Base-by-base conservation (phyloP, 306 rosid genomes). In the Spatholobus suberectus region DNA sequence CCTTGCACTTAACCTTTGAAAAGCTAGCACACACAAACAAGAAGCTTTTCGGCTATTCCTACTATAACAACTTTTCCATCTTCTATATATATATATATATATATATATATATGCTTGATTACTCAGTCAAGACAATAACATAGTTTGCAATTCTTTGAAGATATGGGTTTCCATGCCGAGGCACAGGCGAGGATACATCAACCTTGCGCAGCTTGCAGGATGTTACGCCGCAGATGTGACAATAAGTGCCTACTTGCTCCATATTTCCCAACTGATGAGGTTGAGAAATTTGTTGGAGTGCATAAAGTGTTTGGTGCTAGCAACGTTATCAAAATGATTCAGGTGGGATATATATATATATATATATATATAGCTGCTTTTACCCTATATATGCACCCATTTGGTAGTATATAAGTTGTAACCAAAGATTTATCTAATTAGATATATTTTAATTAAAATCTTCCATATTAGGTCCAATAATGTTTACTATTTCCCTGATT, bases 171-270 rank as follows among this genome's bases (percentile, higher is more conserved):
- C 62, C 32, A 34, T 41, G 43, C 23, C 26, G 70, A 20, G 57
- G 77, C 34, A 65, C 6, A 29, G 49, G 24, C 32, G 2, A 78
- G 27, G 20, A 67, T 20, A 27, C 84, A 78, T 9, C 87, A 78
- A 63, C 87, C 87, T 20, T 84, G 87, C 24, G 87, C 87, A 52
- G 87, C 87, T 52, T 84, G 87, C 70, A 38, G 84, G 66, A 72
- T 79, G 81, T 75, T 84, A 18, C 84, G 87, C 55, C 76, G 87
- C 44, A 73, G 81, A 75, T 84, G 87, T 46, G 87, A 84, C 55
- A 24, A 12, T 27, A 84, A 57, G 1, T 84, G 87, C 77, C 27
- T 35, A 8, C 81, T 84, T 47, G 84, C 84, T n/a, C 84, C 81
- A 13, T 84, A 79, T 70, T 84, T 84, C 24, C 87, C 87, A 17